These are phyloP conservation scores for Aspergillus viridinutans DNA, from an alignment of 2,329 filamentous ascomycete species.

Conservation along the genomic window DNA sequence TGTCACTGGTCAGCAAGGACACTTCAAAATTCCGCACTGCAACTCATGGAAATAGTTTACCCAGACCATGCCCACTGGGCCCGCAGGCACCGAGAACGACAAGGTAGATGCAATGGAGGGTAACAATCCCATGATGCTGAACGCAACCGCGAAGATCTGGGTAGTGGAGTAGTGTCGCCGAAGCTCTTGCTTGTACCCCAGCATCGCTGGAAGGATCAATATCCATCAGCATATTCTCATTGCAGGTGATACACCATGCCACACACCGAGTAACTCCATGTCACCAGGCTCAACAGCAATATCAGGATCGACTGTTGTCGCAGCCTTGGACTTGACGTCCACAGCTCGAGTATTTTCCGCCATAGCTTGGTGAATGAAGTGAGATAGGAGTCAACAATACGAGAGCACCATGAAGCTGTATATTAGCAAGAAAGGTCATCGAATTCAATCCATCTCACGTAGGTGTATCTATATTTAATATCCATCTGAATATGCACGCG, in stretches of 20 bases:
- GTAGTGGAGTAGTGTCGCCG: slow-evolving; percentile 58
- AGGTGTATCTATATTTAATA: too few relatives aligned
- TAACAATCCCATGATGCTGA: slow-evolving; percentile 57
- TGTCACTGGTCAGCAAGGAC: slow-evolving; percentile 10
- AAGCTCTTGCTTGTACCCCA: slow-evolving; percentile 57
- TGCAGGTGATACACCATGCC: background rate
- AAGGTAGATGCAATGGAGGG: slow-evolving; percentile 59
- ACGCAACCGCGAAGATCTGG: slow-evolving; percentile 58
- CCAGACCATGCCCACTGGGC: slow-evolving; percentile 60
- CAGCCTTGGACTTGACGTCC: slow-evolving; percentile 6
- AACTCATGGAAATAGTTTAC: slow-evolving; percentile 24
- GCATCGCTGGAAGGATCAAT: slow-evolving; percentile 18
- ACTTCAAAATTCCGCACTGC: slow-evolving; percentile 7
- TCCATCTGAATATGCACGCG: background rate
- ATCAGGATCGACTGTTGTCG: slow-evolving; percentile 1
- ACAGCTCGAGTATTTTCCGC: slow-evolving; percentile 2
- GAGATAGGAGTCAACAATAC: slow-evolving; percentile 4
- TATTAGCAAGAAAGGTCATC: background rate
- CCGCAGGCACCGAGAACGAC: slow-evolving; percentile 55
- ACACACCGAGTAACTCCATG: slow-evolving; percentile 19
- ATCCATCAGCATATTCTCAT: slow-evolving; percentile 1
- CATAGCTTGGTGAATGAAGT: slow-evolving; percentile 10
- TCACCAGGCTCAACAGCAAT: slow-evolving; percentile 15
- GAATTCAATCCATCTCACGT: background rate
- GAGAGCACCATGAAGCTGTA: slow-evolving; percentile 1